Conservation (phyloP, 2,329 filamentous ascomycete species). For the Aspergillus ibericus region DNA sequence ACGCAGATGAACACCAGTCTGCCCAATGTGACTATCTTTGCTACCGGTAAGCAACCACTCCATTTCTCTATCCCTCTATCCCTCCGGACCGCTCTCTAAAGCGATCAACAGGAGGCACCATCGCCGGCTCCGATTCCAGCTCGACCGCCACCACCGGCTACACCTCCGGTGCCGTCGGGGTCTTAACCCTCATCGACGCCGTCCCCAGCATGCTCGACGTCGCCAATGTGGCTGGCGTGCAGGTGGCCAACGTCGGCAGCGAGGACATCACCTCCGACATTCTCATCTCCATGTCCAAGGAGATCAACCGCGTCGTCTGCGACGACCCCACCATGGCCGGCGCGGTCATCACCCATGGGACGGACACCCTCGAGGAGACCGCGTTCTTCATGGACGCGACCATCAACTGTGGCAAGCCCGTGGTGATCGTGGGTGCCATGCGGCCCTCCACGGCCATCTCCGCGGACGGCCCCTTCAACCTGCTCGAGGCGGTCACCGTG, state of each 20-base stretch:
- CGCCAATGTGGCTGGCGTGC: constrained; percentile 29
- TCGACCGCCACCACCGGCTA: constrained; percentile 30
- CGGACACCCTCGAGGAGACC: constrained; percentile 64
- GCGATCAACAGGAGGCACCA: constrained; percentile 21
- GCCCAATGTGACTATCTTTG: constrained; percentile 28
- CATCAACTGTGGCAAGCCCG: constrained; percentile 57
- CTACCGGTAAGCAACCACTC: constrained; percentile 21
- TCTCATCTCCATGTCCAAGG: constrained; percentile 24
- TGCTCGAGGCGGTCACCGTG: constrained; percentile 60
- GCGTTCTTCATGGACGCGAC: constrained; percentile 64
- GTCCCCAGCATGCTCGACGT: constrained; percentile 28
- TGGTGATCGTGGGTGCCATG: constrained; percentile 64
- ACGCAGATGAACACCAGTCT: constrained; percentile 27
- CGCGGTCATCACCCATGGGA: constrained; percentile 60
- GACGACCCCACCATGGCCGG: constrained; percentile 25
- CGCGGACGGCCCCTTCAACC: constrained; percentile 64
- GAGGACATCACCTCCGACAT: constrained; percentile 25
- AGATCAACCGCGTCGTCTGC: constrained; percentile 23
- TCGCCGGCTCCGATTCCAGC: constrained; percentile 25
- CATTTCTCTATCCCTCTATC: too few species aligned
- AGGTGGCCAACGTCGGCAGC: constrained; percentile 30
- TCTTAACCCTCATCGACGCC: constrained; percentile 25
- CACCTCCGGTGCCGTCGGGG: constrained; percentile 24
- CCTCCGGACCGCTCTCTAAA: neutral
- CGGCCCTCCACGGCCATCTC: constrained; percentile 62